Conservation (phyloP, 1,139 yeast species). For the Scheffersomyces quercinus region DNA sequence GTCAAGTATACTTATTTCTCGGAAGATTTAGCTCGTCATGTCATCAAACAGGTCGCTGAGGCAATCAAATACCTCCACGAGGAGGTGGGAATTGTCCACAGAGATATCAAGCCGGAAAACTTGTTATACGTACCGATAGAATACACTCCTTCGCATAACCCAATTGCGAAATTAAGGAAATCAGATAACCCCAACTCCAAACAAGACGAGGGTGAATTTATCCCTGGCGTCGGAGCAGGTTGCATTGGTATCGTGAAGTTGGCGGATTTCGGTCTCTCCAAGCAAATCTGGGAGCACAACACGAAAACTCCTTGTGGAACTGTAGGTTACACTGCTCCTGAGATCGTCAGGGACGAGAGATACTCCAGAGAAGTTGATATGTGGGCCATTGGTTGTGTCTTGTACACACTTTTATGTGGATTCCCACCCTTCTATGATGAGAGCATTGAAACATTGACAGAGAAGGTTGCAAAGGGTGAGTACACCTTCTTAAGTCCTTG, state of each 20-base stretch:
- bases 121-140: conserved; percentile 64
- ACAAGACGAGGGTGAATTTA: conserved; percentile 54
- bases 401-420: conserved; percentile 60
- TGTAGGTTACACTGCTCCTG: conserved; percentile 65
- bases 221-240: conserved; percentile 51
- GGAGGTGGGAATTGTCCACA: conserved; percentile 57
- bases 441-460: conserved; percentile 54
- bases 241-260: conserved; percentile 53
- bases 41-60: conserved; percentile 51
- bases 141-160: conserved; percentile 40
- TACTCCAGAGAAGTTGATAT: conserved; percentile 63
- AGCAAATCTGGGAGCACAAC: conserved; percentile 57
- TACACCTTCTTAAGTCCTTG: conserved; percentile 59
- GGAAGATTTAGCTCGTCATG: conserved; percentile 56
- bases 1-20: conserved; percentile 56
- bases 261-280: conserved; percentile 61
- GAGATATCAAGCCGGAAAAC: conserved; percentile 61
- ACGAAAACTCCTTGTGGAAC: conserved; percentile 68
- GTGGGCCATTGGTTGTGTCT: conserved; percentile 66
- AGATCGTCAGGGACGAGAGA: conserved; percentile 57
- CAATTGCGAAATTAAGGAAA: conserved; percentile 38
- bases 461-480: conserved; percentile 60
- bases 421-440: conserved; percentile 66
- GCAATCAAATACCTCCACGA: conserved; percentile 54
- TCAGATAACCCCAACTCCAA: conserved; percentile 51